phyloP scores from a whole-genome alignment of 2,329 filamentous ascomycete species.

The Coniochaeta prunicola region DNA sequence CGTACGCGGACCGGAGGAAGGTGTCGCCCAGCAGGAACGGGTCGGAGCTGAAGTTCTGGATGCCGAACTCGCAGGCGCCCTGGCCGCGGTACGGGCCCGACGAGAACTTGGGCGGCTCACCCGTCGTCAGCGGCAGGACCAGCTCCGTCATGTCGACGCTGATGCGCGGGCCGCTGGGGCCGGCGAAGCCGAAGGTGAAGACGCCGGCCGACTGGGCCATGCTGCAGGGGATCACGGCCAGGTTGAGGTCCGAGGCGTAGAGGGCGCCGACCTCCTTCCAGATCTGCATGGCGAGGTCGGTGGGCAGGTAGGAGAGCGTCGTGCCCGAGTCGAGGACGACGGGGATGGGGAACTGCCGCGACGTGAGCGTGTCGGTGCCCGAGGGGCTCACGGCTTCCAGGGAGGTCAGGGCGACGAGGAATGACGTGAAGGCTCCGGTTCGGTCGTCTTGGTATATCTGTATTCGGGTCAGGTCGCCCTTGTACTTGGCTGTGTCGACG shows the following conservation, averaged over 20 bases:
- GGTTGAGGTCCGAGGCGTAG: constrained; percentile 27
- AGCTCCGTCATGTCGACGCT: constrained; percentile 49
- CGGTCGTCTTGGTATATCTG: constrained; percentile 43
- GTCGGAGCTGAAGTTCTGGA: constrained; percentile 38
- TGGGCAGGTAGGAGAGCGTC: constrained; percentile 64
- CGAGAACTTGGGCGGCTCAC: constrained; percentile 25
- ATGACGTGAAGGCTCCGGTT: constrained; percentile 32
- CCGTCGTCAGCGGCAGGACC: constrained; percentile 37
- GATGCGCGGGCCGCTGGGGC: constrained; percentile 38
- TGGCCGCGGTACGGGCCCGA: constrained; percentile 35
- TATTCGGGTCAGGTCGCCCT: constrained; percentile 54
- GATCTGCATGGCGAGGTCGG: constrained; percentile 45
- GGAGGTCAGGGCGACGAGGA: constrained; percentile 40
- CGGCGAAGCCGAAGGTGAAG: constrained; percentile 49
- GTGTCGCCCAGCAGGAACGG: constrained; percentile 48
- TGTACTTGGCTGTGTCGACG: constrained; percentile 69
- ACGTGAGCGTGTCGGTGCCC: constrained; percentile 40
- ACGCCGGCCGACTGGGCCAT: constrained; percentile 34
- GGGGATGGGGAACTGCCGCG: constrained; percentile 37
- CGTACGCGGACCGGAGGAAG: constrained; percentile 52
- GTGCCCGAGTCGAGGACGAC: constrained; percentile 70
- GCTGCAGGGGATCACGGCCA: constrained; percentile 44
- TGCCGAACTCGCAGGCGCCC: constrained; percentile 46
- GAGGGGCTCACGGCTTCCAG: constrained; percentile 38
- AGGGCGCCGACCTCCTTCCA: constrained; percentile 48